Conservation (phyloP, 768 basidiomycete species). For the Postia placenta region DNA sequence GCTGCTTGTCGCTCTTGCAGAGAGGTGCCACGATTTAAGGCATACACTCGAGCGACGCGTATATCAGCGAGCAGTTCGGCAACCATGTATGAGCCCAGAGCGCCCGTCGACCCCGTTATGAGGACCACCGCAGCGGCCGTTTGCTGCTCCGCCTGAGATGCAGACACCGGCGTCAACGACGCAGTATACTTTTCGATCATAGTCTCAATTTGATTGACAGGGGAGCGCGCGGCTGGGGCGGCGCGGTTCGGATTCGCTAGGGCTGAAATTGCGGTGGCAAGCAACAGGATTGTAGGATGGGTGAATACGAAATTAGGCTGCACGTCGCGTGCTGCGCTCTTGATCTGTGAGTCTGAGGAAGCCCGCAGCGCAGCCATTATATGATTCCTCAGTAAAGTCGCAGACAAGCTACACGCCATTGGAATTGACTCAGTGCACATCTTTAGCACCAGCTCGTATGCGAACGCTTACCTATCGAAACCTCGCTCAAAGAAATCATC, state of each 20-base stretch:
- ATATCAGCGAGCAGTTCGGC: slow-evolving; percentile 14
- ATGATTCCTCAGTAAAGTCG: slow-evolving; percentile 21
- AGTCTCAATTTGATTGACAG: slow-evolving; percentile 9
- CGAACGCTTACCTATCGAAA: slow-evolving; percentile 1
- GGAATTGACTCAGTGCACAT: too few species aligned
- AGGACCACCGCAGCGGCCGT: slow-evolving; percentile 19
- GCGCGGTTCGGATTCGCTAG: slow-evolving; percentile 4
- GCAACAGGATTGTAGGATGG: slow-evolving; percentile 14
- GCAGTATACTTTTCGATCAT: slow-evolving; percentile 16
- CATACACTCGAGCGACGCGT: slow-evolving; percentile 17
- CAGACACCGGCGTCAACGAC: slow-evolving; percentile 5
- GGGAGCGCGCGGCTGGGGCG: background rate
- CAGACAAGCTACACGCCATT: slow-evolving; percentile 2
- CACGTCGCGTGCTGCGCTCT: slow-evolving; percentile 6
- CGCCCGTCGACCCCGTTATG: slow-evolving; percentile 28
- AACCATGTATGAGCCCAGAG: slow-evolving; percentile 24
- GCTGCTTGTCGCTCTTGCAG: slow-evolving; percentile 9
- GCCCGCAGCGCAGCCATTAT: slow-evolving; percentile 18
- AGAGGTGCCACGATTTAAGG: slow-evolving; percentile 13
- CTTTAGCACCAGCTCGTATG: background rate
- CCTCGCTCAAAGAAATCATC: slow-evolving; percentile 1
- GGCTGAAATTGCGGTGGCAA: slow-evolving; percentile 5
- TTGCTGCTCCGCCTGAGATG: background rate
- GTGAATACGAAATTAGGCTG: slow-evolving; percentile 18
- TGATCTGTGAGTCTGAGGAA: slow-evolving; percentile 1